phyloP scores from a whole-genome alignment of 2,329 filamentous ascomycete genomes.

The Fusarium setosum region DNA sequence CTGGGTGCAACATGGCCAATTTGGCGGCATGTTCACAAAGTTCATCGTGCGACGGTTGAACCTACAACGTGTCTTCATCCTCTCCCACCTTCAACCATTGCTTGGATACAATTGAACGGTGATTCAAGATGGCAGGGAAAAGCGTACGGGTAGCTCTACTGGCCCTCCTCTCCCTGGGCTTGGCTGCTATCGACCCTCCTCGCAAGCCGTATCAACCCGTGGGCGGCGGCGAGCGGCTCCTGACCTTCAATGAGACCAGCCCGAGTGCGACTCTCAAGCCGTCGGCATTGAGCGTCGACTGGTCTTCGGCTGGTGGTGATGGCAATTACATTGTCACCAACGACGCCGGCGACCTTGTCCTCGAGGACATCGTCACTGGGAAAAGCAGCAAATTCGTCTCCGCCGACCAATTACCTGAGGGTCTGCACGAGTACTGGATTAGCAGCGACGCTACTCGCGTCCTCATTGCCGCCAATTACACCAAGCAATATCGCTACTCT shows the following conservation, averaged over 20 bases:
- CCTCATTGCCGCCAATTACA: constrained; percentile 73
- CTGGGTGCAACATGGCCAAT: neutral
- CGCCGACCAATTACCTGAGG: constrained; percentile 66
- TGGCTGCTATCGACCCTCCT: constrained; percentile 58
- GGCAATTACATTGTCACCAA: constrained; percentile 69
- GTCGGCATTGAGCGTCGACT: constrained; percentile 61
- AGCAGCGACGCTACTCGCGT: constrained; percentile 68
- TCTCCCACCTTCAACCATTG: neutral
- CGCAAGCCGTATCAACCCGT: constrained; percentile 65
- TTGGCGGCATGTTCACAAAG: neutral
- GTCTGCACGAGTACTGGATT: constrained; percentile 69
- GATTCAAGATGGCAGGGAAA: constrained; percentile 21
- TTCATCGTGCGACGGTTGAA: neutral
- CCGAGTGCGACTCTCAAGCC: constrained; percentile 57
- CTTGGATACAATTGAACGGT: neutral
- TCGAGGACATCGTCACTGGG: constrained; percentile 71
- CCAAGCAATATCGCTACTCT: constrained; percentile 75
- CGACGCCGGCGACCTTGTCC: constrained; percentile 63
- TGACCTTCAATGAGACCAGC: constrained; percentile 71
- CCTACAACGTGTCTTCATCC: too few species aligned
- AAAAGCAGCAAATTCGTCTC: constrained; percentile 67
- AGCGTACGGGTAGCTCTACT: constrained; percentile 28
- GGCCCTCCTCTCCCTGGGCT: constrained; percentile 28
- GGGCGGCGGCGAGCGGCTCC: constrained; percentile 65
- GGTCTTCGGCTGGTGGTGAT: constrained; percentile 69